Conservation (phyloP, 2,329 filamentous ascomycete species). For the Pleomassaria siparia region DNA sequence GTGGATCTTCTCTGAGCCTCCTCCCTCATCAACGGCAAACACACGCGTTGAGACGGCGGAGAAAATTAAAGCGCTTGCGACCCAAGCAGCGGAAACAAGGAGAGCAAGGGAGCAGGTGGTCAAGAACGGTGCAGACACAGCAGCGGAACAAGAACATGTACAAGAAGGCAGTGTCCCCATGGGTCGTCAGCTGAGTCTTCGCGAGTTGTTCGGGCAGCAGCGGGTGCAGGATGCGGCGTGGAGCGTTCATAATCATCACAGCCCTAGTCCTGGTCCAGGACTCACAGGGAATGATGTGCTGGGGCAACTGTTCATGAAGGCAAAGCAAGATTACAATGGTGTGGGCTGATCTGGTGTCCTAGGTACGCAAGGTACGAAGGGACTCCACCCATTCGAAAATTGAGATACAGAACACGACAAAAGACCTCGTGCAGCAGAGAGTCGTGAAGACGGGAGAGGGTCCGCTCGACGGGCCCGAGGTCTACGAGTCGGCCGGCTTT, state of each 20-base stretch:
- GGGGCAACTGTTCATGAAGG: slow-evolving; percentile 38
- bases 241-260: slow-evolving; percentile 51
- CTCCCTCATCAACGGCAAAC: slow-evolving; percentile 57
- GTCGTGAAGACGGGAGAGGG: no score
- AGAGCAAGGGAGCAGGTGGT: slow-evolving; percentile 37
- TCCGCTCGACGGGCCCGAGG: no score
- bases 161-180: slow-evolving; percentile 50
- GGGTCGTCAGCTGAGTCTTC: slow-evolving; percentile 56
- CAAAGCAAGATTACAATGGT: slow-evolving; percentile 39
- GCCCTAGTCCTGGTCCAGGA: slow-evolving; percentile 16
- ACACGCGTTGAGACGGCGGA: slow-evolving; percentile 54
- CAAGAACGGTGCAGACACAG: slow-evolving; percentile 21
- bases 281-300: slow-evolving; percentile 30
- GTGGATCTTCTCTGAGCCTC: slow-evolving; percentile 65
- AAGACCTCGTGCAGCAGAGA: no score
- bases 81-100: slow-evolving; percentile 53
- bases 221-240: slow-evolving; percentile 54
- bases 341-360: slow-evolving; percentile 19
- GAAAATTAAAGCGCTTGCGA: slow-evolving; percentile 58
- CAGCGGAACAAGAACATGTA: slow-evolving; percentile 35
- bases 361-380: background rate
- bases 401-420: background rate
- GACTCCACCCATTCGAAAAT: background rate
- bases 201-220: slow-evolving; percentile 59
- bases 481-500: no score